These are phyloP conservation scores for Nicotiana sylvestris DNA, from an alignment of 257 asterid species.

Conservation along the genomic window DNA sequence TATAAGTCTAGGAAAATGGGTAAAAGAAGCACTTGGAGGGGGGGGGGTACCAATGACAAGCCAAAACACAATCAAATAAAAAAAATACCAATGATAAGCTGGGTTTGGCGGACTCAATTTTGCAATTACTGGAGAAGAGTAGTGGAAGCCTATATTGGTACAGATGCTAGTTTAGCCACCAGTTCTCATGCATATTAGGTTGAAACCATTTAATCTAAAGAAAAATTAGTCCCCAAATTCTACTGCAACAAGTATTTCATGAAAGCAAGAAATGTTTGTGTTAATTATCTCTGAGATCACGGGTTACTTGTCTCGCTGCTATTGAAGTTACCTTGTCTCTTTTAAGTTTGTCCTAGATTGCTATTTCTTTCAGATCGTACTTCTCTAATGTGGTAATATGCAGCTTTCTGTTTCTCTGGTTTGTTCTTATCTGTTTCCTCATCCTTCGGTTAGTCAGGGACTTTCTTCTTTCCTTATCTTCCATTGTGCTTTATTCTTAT, in stretches of 20 bases:
- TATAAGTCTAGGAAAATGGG: background rate
- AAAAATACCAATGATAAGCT: background rate
- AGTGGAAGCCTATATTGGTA: background rate
- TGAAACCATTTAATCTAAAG: background rate
- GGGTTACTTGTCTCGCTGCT: background rate
- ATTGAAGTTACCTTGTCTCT: background rate
- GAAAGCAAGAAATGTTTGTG: background rate
- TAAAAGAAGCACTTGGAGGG: background rate
- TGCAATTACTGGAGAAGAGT: background rate
- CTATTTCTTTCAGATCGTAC: background rate
- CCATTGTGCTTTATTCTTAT: background rate
- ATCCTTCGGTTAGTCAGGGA: background rate
- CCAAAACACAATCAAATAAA: no score
- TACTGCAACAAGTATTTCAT: background rate
- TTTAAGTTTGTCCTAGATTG: background rate
- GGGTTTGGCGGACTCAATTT: background rate
- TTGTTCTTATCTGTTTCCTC: background rate
- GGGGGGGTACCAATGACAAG: background rate
- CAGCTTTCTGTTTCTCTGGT: background rate
- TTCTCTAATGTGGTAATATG: background rate
- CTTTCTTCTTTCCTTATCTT: background rate
- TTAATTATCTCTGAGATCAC: background rate
- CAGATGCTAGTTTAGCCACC: background rate
- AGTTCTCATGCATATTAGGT: background rate
- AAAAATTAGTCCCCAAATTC: background rate